These are phyloP conservation scores for Przewalskia tangutica DNA, from an alignment of 257 asterid species.

Conservation along the genomic window DNA sequence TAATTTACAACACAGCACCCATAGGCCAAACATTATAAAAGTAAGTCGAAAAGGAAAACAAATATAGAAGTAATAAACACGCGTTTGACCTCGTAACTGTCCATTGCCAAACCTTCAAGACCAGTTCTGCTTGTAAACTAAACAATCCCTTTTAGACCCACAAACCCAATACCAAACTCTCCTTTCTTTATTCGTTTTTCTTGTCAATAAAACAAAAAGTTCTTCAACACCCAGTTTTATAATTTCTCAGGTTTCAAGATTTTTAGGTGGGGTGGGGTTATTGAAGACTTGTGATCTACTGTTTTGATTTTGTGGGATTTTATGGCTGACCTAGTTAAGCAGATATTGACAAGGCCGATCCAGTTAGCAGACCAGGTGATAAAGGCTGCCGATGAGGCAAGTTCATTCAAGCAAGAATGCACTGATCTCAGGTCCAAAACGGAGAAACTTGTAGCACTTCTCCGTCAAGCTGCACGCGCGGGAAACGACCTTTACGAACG, in stretches of 20 bases:
- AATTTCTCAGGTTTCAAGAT: neutral
- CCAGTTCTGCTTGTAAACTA: neutral
- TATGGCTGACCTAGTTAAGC: conserved; percentile 64
- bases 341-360: conserved; percentile 60
- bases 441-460: conserved; percentile 53
- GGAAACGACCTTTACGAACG: conserved; percentile 66
- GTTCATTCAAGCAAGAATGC: conserved; percentile 60
- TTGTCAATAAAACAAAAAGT: neutral
- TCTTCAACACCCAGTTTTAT: neutral
- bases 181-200: neutral
- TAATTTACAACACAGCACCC: neutral
- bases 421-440: conserved; percentile 51
- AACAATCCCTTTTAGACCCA: neutral
- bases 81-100: neutral
- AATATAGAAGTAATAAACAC: neutral
- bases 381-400: conserved; percentile 54
- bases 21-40: neutral
- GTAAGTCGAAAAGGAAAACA: neutral
- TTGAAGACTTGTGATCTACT: neutral
- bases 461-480: conserved; percentile 76
- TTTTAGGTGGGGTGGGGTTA: neutral
- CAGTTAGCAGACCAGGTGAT: conserved; percentile 52
- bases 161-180: neutral
- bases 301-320: neutral
- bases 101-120: neutral